These are phyloP conservation scores for Cladorrhinum samala DNA, from an alignment of 495 filamentous ascomycete species.

Conservation along the genomic window DNA sequence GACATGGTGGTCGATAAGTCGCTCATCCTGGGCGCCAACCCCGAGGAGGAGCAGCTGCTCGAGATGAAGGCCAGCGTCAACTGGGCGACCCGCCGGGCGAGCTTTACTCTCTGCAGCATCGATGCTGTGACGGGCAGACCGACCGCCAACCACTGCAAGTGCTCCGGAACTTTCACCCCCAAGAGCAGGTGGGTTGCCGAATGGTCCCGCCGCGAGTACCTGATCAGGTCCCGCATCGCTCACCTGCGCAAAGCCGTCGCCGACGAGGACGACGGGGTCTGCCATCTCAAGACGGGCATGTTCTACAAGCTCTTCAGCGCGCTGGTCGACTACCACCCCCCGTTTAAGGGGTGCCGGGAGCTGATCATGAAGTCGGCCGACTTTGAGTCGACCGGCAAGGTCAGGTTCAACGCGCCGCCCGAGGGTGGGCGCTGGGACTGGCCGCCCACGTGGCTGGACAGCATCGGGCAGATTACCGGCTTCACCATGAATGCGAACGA, in stretches of 20 bases:
- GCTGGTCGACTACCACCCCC: slow-evolving; percentile 61
- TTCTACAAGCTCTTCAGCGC: slow-evolving; percentile 71
- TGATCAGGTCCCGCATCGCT: slow-evolving; percentile 50
- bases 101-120: slow-evolving; percentile 33
- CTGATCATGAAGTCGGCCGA: slow-evolving; percentile 66
- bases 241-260: slow-evolving; percentile 42
- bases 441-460: slow-evolving; percentile 69
- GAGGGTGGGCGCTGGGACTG: slow-evolving; percentile 58
- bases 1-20: slow-evolving; percentile 63
- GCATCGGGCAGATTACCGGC: slow-evolving; percentile 61
- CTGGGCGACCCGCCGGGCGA: slow-evolving; percentile 34
- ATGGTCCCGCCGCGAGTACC: slow-evolving; percentile 52
- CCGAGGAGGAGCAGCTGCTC: no score
- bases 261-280: slow-evolving; percentile 54
- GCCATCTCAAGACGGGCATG: slow-evolving; percentile 62
- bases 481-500: slow-evolving; percentile 79
- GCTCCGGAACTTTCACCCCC: no score
- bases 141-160: no score
- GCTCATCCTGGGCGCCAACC: slow-evolving; percentile 54
- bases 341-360: slow-evolving; percentile 68
- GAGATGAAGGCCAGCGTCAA: no score
- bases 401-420: slow-evolving; percentile 56
- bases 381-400: slow-evolving; percentile 65
- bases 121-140: slow-evolving; percentile 40
- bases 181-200: no score